Percentiles rank a stretch among this genome's conserved stretches.
These are phyloP conservation scores for Cryptosporidium canis DNA, from an alignment of 169 alveolate genomes.

Conservation along the genomic window DNA sequence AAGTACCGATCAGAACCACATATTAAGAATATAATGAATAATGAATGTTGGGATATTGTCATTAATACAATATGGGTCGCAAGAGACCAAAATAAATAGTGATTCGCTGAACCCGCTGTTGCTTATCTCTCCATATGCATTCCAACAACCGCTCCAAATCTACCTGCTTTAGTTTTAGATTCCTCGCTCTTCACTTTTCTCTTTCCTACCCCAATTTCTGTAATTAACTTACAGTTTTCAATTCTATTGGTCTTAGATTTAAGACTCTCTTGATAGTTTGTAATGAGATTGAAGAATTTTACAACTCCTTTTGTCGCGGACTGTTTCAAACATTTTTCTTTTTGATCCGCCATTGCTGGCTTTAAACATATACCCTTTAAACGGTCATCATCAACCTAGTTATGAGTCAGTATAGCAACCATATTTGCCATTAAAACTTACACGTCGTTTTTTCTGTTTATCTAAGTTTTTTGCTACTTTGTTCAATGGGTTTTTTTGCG, in stretches of 20 bases:
- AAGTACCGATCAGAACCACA: not conserved
- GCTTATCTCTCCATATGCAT: not conserved
- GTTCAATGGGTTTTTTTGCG: not conserved
- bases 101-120: not conserved
- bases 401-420: not conserved
- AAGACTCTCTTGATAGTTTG: constrained; percentile 6
- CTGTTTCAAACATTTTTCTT: constrained; percentile 7
- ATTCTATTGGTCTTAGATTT: not conserved
- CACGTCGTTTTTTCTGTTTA: not conserved
- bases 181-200: not conserved
- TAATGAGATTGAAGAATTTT: constrained; percentile 47
- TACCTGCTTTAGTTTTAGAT: not conserved
- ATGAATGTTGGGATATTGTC: constrained; percentile 53
- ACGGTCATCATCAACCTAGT: not conserved
- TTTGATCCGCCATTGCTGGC: not conserved
- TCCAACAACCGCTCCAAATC: constrained; percentile 40
- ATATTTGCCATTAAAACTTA: not conserved
- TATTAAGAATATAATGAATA: not conserved
- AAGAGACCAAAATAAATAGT: not conserved
- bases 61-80: not conserved
- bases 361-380: not conserved
- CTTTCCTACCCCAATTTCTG: not conserved
- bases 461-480: not conserved
- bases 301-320: constrained; percentile 66
- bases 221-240: no score